Evolutionary conservation across 2,329 filamentous ascomycete species (phyloP), one percentile per base, ranked within the genome.

Genomic region (Ascochyta fabae): DNA sequence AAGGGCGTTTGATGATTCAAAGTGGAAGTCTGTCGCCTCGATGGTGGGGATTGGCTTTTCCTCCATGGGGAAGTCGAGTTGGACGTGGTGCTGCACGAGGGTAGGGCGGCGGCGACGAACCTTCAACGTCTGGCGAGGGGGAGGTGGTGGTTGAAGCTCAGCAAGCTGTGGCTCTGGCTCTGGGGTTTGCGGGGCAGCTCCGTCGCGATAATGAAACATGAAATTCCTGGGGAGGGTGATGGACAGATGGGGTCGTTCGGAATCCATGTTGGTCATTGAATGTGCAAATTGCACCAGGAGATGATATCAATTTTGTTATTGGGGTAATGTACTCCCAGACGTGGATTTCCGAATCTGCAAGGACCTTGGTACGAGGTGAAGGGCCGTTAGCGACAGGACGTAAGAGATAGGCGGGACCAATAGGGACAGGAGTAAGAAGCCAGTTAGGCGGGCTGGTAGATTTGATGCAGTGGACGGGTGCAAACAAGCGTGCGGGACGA

Each of bases 151-250:
- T 42, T 75, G 69, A 34, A 72, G 56, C 24, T 74, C 67, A 35
- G 74, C 69, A 24, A 65, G 60, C 40, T 67, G 66, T 39, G 73
- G 70, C 46, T 81, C 75, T 39, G 69, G 79, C 71, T 75, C 80
- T 61, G 77, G 79, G 5, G 79, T 80, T 48, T 71, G 78, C 40
- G 81, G 81, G 51, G 74, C 66, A 31, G 77, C 68, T 49, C 70
- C 74, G 65, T 81, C 78, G 46, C 72, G 73, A 69, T 79, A 80
- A 68, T 80, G 78, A 64, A 81, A 82, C 64, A 76, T 78, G 73
- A 80, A 79, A 71, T 78, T 80, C 50, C 79, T 73, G 24, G 81
- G 81, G 34, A 84, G 75, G 24, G 79, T 80, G 59, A 80, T 81
- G 46, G 79, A 82, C 26, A 81, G 68, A 51, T 80, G 72, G 43